Evolutionary conservation across 129 eudicot genomes (phyloP).

Genomic region (Oenanthe sinensis): DNA sequence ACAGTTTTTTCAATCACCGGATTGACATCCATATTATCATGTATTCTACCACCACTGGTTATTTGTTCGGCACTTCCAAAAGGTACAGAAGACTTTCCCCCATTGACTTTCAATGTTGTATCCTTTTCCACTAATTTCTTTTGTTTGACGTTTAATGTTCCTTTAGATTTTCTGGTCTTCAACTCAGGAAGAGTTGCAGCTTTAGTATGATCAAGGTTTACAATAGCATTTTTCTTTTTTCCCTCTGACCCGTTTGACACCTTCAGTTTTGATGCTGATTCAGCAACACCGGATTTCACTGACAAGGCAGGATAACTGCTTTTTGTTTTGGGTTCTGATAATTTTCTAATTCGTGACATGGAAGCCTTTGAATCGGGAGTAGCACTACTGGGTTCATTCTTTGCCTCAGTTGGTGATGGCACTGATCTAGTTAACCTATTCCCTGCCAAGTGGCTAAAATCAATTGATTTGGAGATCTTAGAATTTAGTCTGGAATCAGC

Average conservation of each 20-base stretch:
- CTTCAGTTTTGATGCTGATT: conserved; percentile 45
- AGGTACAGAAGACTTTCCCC: conserved; percentile 20
- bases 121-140: conserved; percentile 28
- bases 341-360: conserved; percentile 66
- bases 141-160: conserved; percentile 26
- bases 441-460: conserved; percentile 34
- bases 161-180: conserved; percentile 47
- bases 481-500: conserved; percentile 36
- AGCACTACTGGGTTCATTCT: conserved; percentile 37
- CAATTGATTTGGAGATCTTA: conserved; percentile 33
- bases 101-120: conserved; percentile 21
- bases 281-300: conserved; percentile 35
- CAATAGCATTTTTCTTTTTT: conserved; percentile 54
- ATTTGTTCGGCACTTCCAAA: conserved; percentile 22
- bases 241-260: conserved; percentile 43
- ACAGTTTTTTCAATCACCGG: conserved; percentile 70
- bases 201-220: conserved; percentile 54
- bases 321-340: conserved; percentile 74
- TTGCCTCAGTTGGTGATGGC: conserved; percentile 46
- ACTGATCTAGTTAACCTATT: conserved; percentile 56
- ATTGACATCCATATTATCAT: conserved; percentile 41
- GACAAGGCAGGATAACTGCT: conserved; percentile 24
- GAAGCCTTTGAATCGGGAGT: conserved; percentile 74
- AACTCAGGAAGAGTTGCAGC: conserved; percentile 63
- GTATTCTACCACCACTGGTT: conserved; percentile 16